phyloP scores from a whole-genome alignment of 164 flowering plant genomes.

The Aristolochia californica region DNA sequence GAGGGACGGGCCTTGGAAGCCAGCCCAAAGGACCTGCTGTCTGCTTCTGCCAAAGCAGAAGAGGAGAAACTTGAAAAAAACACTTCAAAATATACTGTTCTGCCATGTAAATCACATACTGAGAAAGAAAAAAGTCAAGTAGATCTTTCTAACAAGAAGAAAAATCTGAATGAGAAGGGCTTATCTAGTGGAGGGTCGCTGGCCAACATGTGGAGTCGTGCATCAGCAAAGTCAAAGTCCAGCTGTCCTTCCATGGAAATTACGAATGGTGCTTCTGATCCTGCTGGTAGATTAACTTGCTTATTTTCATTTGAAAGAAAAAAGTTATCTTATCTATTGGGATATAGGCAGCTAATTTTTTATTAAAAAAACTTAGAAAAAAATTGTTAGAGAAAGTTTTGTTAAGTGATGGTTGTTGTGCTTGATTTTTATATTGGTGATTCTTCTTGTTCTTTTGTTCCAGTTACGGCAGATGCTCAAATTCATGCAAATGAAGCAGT shows the following conservation, averaged over 20 bases:
- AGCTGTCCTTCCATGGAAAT: slow-evolving; percentile 22
- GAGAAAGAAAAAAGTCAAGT: slow-evolving; percentile 30
- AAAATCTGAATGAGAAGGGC: slow-evolving; percentile 35
- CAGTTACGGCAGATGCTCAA: slow-evolving; percentile 58
- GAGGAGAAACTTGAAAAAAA: not conserved
- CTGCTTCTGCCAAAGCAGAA: not conserved
- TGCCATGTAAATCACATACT: slow-evolving; percentile 13
- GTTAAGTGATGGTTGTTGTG: not conserved
- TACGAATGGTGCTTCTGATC: slow-evolving; percentile 12
- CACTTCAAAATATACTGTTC: slow-evolving; percentile 2
- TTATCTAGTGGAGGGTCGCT: slow-evolving; percentile 53
- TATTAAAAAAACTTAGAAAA: not conserved
- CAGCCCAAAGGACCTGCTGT: no score
- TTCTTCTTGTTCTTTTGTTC: not conserved
- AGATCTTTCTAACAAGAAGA: slow-evolving; percentile 36
- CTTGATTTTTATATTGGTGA: not conserved
- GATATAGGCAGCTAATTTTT: slow-evolving; percentile 10
- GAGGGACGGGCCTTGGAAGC: not conserved
- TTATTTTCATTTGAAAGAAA: no score
- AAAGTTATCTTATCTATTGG: slow-evolving; percentile 19
- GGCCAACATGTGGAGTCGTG: slow-evolving; percentile 81
- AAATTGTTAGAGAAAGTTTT: not conserved
- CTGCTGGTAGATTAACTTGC: not conserved
- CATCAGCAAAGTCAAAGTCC: slow-evolving; percentile 50
- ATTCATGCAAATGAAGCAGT: slow-evolving; percentile 41